These are phyloP conservation scores for Podospora pseudopauciseta DNA, from an alignment of 495 filamentous ascomycete species.

Conservation along the genomic window DNA sequence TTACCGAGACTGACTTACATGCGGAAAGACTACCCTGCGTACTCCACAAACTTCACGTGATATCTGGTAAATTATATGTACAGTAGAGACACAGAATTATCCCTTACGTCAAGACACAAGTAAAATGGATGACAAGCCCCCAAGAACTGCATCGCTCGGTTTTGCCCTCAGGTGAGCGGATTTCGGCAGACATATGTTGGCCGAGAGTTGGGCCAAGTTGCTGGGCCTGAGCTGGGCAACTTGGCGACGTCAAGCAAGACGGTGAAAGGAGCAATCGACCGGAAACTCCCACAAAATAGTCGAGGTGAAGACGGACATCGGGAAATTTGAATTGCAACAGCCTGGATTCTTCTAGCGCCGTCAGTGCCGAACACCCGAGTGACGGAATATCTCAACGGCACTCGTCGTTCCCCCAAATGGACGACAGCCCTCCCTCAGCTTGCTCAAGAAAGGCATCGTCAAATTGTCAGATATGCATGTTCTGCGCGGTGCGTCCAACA, in stretches of 20 bases:
- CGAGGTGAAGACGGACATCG: neutral
- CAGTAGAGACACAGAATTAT: neutral
- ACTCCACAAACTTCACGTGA: neutral
- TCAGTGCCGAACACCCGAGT: constrained; percentile 9
- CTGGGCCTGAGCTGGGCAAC: constrained; percentile 8
- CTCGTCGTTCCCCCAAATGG: neutral
- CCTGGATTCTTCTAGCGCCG: neutral
- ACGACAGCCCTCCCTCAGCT: neutral
- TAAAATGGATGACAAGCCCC: neutral
- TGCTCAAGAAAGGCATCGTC: neutral
- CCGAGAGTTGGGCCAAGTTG: constrained; percentile 11
- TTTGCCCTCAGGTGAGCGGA: neutral
- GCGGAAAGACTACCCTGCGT: neutral
- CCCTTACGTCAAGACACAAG: neutral
- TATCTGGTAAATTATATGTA: neutral
- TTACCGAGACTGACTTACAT: neutral
- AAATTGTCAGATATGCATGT: neutral
- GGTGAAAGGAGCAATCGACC: neutral
- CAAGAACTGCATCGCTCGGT: neutral
- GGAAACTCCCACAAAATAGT: neutral
- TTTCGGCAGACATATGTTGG: neutral
- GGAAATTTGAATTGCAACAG: neutral
- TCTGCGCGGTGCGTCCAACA: neutral
- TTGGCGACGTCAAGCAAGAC: constrained; percentile 9
- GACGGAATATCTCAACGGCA: constrained; percentile 1